Conservation (phyloP, 108 stramenopile species). For the Skeletonema costatum region DNA sequence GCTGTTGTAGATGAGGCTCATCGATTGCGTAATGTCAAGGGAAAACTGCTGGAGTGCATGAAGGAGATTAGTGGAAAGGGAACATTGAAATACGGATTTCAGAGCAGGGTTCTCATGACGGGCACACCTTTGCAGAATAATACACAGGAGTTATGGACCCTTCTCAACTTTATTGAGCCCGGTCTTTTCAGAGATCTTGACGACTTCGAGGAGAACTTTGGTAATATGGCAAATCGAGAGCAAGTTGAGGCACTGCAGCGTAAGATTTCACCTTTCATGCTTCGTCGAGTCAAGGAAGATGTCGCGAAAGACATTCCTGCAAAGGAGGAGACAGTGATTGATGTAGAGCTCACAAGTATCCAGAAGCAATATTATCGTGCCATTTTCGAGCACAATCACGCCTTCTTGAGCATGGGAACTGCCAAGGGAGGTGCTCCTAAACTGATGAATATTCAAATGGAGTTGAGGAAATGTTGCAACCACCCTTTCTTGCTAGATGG, state of each 20-base stretch:
- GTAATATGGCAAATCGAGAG: conserved; percentile 90
- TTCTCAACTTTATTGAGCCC: conserved; percentile 98
- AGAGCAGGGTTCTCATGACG: conserved; percentile 96
- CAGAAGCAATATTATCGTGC: conserved; percentile 99
- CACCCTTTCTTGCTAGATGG: conserved; percentile 97
- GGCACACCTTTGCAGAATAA: conserved; percentile 99
- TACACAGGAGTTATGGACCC: conserved; percentile 94
- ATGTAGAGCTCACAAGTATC: conserved; percentile 97
- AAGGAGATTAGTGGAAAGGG: conserved; percentile 88
- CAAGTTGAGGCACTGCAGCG: conserved; percentile 92
- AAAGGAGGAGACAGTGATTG: conserved; percentile 98
- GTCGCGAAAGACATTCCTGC: conserved; percentile 98
- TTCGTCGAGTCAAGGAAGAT: conserved; percentile 96
- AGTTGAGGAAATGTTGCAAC: conserved; percentile 99
- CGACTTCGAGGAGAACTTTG: conserved; percentile 87
- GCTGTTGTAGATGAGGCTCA: conserved; percentile 98
- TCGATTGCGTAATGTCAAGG: conserved; percentile 92
- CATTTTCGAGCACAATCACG: conserved; percentile 97
- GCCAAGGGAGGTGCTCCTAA: conserved; percentile 74
- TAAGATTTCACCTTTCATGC: conserved; percentile 96
- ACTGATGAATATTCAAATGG: conserved; percentile 99
- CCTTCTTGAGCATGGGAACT: conserved; percentile 91
- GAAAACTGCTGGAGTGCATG: conserved; percentile 94
- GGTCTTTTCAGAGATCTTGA: conserved; percentile 89
- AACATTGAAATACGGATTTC: conserved; percentile 88